Evolutionary conservation across 345 rosid genomes (phyloP), one percentile per base, ranked within the genome.

Genomic region (Populus alba): DNA sequence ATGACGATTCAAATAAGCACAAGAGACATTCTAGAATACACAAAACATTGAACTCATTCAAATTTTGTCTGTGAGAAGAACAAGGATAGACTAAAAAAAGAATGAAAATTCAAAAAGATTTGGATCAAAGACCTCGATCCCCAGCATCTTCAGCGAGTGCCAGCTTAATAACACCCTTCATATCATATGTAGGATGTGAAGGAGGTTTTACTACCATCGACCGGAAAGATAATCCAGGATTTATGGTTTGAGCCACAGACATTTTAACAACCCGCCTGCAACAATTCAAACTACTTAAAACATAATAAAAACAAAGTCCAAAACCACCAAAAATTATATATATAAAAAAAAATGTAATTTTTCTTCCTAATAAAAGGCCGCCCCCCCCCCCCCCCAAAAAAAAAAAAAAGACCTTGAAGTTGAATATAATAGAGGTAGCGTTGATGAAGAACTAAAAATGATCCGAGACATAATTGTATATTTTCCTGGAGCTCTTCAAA

Each of bases 61-160:
- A 23, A 57, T 0, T 15, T 71, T 22, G 17, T 5, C 18, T 11
- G 25, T 6, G 41, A 63, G 53, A 17, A 55, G 6, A 74, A 15
- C 66, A 35, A 22, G 45, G 39, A 45, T 11, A 20, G 16, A n/a
- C 63, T 57, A 15, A 9, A n/a, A 29, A 35, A 13, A 41, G 47
- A 71, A 25, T 9, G 31, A 51, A 16, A 66, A 53, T 68, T 23
- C 10, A 47, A 33, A 16, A 51, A 78, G 66, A 45, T 16, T 25
- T 59, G 27, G 61, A 75, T 7, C 33, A 53, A 82, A 23, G 7
- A 97, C 99, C 97, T 91, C 84, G 89, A 86, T 89, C 87, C 59
- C 98, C 97, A 65, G 97, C 91, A 88, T 97, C 99, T 83, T 97
- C 99, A 57, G 94, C 85, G 17, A 97, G 86, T 29, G 98, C 91